phyloP scores from a whole-genome alignment of 2,329 filamentous ascomycete genomes.

The Alternaria conjuncta region DNA sequence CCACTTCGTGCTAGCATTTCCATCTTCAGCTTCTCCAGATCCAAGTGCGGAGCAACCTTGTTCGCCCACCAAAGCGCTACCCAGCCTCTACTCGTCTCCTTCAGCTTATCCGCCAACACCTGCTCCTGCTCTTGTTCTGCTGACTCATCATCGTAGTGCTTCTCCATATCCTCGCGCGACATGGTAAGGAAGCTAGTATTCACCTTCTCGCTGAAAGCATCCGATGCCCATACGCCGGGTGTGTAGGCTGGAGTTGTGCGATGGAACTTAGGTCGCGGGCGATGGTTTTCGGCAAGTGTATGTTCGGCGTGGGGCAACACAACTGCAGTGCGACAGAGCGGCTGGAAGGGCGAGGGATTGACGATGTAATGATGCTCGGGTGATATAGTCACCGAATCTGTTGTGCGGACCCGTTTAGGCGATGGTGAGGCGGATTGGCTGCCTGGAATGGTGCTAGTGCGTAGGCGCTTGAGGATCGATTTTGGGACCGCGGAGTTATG shows the following conservation, averaged over 20 bases:
- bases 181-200: slow-evolving; percentile 14
- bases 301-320: slow-evolving; percentile 6
- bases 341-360: slow-evolving; percentile 11
- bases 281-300: slow-evolving; percentile 3
- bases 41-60: slow-evolving; percentile 1
- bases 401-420: slow-evolving; percentile 17
- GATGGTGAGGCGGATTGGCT: not conserved
- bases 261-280: slow-evolving; percentile 3
- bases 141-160: not conserved
- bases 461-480: slow-evolving; percentile 16
- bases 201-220: slow-evolving; percentile 6
- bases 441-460: not conserved
- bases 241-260: not conserved
- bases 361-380: slow-evolving; percentile 8
- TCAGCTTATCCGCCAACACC: slow-evolving; percentile 2
- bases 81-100: slow-evolving; percentile 8
- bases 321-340: not conserved
- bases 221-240: slow-evolving; percentile 18
- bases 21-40: slow-evolving; percentile 1
- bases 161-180: not conserved
- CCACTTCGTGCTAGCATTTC: not conserved
- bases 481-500: not conserved
- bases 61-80: slow-evolving; percentile 11
- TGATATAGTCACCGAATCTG: slow-evolving; percentile 12
- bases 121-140: slow-evolving; percentile 7